Conservation (phyloP, 768 basidiomycete species). For the Tylopilus sp. region DNA sequence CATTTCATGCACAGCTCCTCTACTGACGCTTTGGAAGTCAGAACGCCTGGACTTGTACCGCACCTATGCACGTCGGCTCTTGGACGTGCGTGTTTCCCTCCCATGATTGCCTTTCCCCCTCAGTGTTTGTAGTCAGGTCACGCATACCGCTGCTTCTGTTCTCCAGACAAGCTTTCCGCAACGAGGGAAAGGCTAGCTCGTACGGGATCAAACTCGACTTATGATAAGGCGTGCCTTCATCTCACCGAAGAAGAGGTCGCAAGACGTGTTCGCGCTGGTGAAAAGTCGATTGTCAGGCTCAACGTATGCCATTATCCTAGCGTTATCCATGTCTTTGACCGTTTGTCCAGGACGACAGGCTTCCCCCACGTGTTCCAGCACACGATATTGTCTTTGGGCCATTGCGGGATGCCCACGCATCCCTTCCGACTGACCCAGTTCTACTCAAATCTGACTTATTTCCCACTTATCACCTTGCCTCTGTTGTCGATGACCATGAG, state of each 20-base stretch:
- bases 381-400: conserved; percentile 75
- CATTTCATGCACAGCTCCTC: too few relatives aligned
- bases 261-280: conserved; percentile 67
- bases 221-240: conserved; percentile 86
- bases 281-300: conserved; percentile 80
- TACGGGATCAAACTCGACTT: conserved; percentile 71
- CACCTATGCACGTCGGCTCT: conserved; percentile 63
- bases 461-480: conserved; percentile 96
- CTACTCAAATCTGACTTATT: conserved; percentile 89
- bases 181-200: conserved; percentile 70
- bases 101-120: neutral
- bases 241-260: conserved; percentile 84
- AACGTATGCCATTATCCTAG: conserved; percentile 55
- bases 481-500: conserved; percentile 90
- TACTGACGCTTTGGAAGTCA: conserved; percentile 53
- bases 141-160: conserved; percentile 96
- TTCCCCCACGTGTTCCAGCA: conserved; percentile 48
- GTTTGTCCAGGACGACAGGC: conserved; percentile 50
- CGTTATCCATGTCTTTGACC: neutral
- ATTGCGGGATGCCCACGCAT: conserved; percentile 70
- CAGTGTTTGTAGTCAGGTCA: conserved; percentile 59
- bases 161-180: conserved; percentile 60
- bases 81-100: conserved; percentile 52
- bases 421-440: conserved; percentile 84
- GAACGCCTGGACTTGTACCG: conserved; percentile 86